Evolutionary conservation across 345 rosid genomes (phyloP).

Genomic region (Citrus medica): DNA sequence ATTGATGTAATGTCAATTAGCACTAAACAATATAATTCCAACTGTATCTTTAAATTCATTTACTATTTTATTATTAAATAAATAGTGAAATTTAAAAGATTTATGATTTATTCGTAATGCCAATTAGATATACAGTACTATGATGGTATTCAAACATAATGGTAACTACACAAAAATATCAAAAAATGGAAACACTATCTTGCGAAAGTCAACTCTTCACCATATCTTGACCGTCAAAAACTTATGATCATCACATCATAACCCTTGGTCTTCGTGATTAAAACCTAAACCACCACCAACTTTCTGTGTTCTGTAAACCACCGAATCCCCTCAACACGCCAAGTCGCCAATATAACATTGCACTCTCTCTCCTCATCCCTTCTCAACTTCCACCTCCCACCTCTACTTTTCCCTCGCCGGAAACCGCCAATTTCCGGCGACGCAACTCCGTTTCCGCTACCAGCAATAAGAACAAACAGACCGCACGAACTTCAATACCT

Average conservation of each 20-base stretch:
- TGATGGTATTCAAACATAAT: neutral
- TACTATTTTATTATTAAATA: too few relatives aligned
- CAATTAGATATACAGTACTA: too few relatives aligned
- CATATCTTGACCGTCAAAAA: neutral
- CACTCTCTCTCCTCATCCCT: constrained; percentile 16
- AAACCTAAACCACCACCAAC: neutral
- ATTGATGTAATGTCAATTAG: too few relatives aligned
- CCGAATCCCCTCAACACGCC: neutral
- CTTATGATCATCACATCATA: neutral
- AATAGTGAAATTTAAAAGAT: too few relatives aligned
- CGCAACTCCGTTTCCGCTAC: neutral
- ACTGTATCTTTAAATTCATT: too few relatives aligned
- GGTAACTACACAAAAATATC: neutral
- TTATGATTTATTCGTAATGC: too few relatives aligned
- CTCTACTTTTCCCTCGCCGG: constrained; percentile 24
- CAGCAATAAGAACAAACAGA: neutral
- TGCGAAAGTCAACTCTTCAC: too few relatives aligned
- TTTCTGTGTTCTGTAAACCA: neutral
- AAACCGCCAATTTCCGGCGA: constrained; percentile 24
- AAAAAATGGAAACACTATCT: neutral
- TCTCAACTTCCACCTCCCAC: constrained; percentile 18
- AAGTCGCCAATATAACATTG: neutral
- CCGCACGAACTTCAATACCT: neutral
- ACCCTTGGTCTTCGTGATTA: neutral
- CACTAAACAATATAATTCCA: too few relatives aligned